phyloP scores from a whole-genome alignment of 2,329 filamentous ascomycete genomes.

The Fusarium sp. region DNA sequence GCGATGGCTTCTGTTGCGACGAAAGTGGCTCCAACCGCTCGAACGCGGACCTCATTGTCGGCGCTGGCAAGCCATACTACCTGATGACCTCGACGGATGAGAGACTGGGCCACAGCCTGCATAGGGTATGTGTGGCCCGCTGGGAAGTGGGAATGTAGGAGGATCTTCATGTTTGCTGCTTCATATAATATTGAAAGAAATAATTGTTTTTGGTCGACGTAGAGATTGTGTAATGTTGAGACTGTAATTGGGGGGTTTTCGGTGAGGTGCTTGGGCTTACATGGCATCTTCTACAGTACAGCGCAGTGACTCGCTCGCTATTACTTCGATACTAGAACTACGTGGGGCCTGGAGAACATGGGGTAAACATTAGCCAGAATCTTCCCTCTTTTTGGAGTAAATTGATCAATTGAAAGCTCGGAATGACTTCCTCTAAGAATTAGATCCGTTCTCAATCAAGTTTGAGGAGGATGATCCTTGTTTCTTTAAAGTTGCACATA shows the following conservation, averaged over 20 bases:
- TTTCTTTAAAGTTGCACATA: not conserved
- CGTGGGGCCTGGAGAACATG: constrained; percentile 2
- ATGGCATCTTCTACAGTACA: not conserved
- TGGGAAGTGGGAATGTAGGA: constrained; percentile 55
- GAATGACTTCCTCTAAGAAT: not conserved
- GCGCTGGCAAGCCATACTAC: constrained; percentile 54
- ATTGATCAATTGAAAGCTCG: not conserved
- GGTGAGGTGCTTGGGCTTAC: constrained; percentile 5
- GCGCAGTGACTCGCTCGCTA: not conserved
- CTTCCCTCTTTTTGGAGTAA: not conserved
- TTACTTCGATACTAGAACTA: not conserved
- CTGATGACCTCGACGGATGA: constrained; percentile 53
- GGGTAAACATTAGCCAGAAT: not conserved
- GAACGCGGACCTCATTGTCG: constrained; percentile 50
- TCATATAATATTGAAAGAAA: not conserved
- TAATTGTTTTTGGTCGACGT: not conserved
- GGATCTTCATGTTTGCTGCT: constrained; percentile 50
- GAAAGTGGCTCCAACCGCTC: constrained; percentile 51
- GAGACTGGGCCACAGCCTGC: constrained; percentile 54
- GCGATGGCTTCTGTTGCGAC: constrained; percentile 48
- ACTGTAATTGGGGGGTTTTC: not conserved
- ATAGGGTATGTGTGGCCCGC: constrained; percentile 55
- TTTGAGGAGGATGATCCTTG: not conserved
- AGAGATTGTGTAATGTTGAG: constrained; percentile 1
- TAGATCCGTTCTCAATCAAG: not conserved